A percentile compares a stretch with the other conserved stretches of the same genome.
These are phyloP conservation scores for Geosmithia putterillii DNA, from an alignment of 2,329 filamentous ascomycete genomes.

Conservation along the genomic window DNA sequence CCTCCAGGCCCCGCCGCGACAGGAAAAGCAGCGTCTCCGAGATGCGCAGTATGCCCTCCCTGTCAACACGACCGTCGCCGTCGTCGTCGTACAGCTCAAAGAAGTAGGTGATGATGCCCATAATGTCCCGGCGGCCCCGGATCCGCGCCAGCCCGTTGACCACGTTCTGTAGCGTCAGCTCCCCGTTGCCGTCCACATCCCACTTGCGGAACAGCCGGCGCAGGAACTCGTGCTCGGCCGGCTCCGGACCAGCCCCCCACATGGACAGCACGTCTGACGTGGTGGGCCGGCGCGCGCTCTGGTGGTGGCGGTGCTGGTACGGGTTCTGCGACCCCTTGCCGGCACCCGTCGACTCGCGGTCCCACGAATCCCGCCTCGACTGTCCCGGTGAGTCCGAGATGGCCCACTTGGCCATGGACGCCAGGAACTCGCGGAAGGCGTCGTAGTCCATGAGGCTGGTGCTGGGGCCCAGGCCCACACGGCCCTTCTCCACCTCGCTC, in stretches of 20 bases:
- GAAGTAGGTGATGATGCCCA: slow-evolving; percentile 96
- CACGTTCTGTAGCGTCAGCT: slow-evolving; percentile 79
- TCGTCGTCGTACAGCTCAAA: slow-evolving; percentile 96
- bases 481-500: slow-evolving; percentile 62
- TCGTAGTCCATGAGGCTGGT: slow-evolving; percentile 96
- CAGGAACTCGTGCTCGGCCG: slow-evolving; percentile 92
- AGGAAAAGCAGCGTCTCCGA: slow-evolving; percentile 90
- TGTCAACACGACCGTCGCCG: slow-evolving; percentile 79
- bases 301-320: slow-evolving; percentile 29
- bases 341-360: slow-evolving; percentile 41
- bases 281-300: slow-evolving; percentile 37
- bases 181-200: slow-evolving; percentile 68
- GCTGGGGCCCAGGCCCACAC: slow-evolving; percentile 79
- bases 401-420: slow-evolving; percentile 84
- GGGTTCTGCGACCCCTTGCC: neutral
- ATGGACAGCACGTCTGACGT: slow-evolving; percentile 26
- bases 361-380: slow-evolving; percentile 31
- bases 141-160: slow-evolving; percentile 83
- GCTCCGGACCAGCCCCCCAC: slow-evolving; percentile 48
- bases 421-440: slow-evolving; percentile 87
- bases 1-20: slow-evolving; percentile 76
- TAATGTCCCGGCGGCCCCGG: slow-evolving; percentile 89
- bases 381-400: slow-evolving; percentile 70
- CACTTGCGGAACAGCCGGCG: slow-evolving; percentile 76
- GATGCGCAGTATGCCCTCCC: slow-evolving; percentile 88